Evolutionary conservation across 176 grass and related monocot species (phyloP).

Genomic region (Zoysia japonica): DNA sequence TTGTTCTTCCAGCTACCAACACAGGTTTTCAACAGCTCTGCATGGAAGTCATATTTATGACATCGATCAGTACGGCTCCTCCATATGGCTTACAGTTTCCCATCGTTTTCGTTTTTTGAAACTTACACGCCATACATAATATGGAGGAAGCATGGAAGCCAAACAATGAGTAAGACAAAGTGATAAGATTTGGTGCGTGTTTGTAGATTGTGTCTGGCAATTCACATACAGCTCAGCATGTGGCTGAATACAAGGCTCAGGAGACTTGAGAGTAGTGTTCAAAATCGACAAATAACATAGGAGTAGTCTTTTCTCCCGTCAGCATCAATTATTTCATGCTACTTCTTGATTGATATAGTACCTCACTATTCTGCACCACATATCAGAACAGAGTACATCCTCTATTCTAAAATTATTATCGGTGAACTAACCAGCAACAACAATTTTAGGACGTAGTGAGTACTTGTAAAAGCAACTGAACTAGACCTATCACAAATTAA

Average conservation of each 20-base stretch:
- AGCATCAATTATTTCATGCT: background rate
- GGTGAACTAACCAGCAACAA: too few species aligned
- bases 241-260: background rate
- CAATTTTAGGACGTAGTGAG: background rate
- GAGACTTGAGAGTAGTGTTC: constrained; percentile 22
- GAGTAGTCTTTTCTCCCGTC: background rate
- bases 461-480: background rate
- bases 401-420: too few species aligned
- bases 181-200: constrained; percentile 23
- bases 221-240: constrained; percentile 24
- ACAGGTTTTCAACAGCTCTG: constrained; percentile 9
- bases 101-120: too few species aligned
- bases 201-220: constrained; percentile 17
- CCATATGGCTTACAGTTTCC: too few species aligned
- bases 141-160: constrained; percentile 14
- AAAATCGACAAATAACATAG: background rate
- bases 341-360: too few species aligned
- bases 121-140: background rate
- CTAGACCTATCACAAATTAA: background rate
- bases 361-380: background rate
- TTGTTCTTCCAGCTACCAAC: background rate
- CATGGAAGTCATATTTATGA: constrained; percentile 5
- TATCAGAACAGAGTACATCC: background rate
- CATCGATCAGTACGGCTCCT: background rate
- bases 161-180: constrained; percentile 38